Base-by-base conservation (phyloP, 352 stramenopile genomes). In the Phytophthora rubi region DNA sequence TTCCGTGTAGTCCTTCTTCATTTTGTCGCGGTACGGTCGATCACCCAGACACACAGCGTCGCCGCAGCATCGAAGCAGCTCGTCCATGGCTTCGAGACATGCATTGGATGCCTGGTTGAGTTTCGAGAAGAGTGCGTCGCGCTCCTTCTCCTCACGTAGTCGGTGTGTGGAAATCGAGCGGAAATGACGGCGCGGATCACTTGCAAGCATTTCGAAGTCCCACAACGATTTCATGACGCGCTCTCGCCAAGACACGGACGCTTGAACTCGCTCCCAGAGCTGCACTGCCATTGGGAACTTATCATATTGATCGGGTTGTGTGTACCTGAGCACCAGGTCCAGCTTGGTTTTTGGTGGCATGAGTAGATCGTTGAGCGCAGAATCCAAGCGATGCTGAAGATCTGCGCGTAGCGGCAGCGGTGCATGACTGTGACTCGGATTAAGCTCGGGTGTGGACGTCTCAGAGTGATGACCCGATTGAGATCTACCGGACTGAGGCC, bases 261-360 rank as follows among this genome's bases (percentile, higher is more conserved):
- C 61, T 37, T 80, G 30, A 13, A 79, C 77, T 35, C 82, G 80
- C 30, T 93, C 86, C 83, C 83, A 93, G 4, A 91, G 70, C 30
- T 85, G 64, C 4, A 93, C 83, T 4, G 86, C 86, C 16, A 79
- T 71, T 28, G 81, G 63, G 42, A 93, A 90, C 21, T 73, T 73
- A n/a, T 89, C 74, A 71, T 85, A 91, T 53, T 83, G 57, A 32
- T 86, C 79, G 0, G 59, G 70, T 10, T 89, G 77, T 1, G 85
- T 93, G 53, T 93, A 93, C 70, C 91, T 93, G 8, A 93, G 76
- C n/a, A 93, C 83, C n/a, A 91, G 64, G 15, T 85, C 76, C 4
- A 91, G 66, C 28, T 93, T 93, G 2, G 66, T 47, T 53, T 89
- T 86, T 4, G 85, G 73, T 4, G 76, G 77, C 59, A 93, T 67